Evolutionary conservation across 176 grass and related monocot species (phyloP).

Genomic region (Carex myosuroides): DNA sequence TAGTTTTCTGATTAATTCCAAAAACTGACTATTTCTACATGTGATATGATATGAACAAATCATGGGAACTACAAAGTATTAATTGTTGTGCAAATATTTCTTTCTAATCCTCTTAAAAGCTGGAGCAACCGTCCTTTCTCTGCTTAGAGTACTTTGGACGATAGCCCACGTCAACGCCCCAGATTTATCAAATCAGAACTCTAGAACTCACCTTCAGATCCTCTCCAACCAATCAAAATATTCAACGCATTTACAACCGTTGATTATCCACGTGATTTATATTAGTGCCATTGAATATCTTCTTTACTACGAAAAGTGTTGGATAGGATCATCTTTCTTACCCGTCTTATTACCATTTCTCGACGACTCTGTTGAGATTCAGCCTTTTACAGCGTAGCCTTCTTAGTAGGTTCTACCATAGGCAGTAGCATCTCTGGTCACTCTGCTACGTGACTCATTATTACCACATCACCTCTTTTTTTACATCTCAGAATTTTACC

Average conservation of each 20-base stretch:
- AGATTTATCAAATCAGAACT: background rate
- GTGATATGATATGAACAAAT: background rate
- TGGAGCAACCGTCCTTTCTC: constrained; percentile 3
- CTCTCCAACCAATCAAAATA: background rate
- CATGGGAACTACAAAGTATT: background rate
- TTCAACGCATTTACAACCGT: background rate
- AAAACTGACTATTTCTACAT: background rate
- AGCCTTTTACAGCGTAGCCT: background rate
- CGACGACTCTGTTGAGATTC: background rate
- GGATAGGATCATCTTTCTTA: background rate
- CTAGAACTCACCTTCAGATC: background rate
- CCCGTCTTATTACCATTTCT: background rate
- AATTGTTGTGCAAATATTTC: background rate
- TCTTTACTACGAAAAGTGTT: background rate
- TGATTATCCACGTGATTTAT: background rate
- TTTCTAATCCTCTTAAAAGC: background rate
- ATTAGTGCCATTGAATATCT: background rate
- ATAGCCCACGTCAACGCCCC: background rate
- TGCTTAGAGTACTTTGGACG: background rate
- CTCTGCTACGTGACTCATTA: background rate
- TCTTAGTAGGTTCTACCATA: background rate
- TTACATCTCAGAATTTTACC: background rate
- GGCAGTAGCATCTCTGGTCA: background rate
- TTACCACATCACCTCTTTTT: background rate
- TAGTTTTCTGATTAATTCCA: background rate